Base-by-base conservation (phyloP, 2,329 filamentous ascomycete genomes). In the Cordyceps tenuipes region DNA sequence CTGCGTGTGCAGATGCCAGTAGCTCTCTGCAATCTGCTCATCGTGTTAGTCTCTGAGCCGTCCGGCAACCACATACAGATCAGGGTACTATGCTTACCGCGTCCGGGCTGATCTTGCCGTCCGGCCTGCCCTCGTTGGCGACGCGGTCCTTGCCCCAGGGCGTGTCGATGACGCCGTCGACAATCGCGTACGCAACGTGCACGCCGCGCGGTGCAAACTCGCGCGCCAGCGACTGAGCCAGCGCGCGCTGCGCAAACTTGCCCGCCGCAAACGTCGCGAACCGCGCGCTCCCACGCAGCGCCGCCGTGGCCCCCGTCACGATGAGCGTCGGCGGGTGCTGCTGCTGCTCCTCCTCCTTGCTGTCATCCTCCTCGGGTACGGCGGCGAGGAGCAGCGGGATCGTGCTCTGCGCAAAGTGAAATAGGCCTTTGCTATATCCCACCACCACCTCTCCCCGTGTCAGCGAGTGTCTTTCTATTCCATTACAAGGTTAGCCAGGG, bases 151-250 rank as follows among this genome's bases (percentile, higher is more conserved):
- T 87, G 1, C 85, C 88, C 63, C 82, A 77, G 0, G 89, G 88
- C 58, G 89, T 91, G 71, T 95, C 88, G 71, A 96, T 96, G 1
- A 90, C 81, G 0, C 90, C 91, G 69, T 96, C 91, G 59, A 95
- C 86, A 62, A 96, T 84, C 5, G 87, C 85, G 73, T 95, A 90
- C 0, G 87, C 83, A 1, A 96, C 87, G 71, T 96, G 91, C 1
- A 96, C 82, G 2, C 91, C 91, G 71, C 89, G 79, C 0, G 91
- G 90, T 0, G 88, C 89, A 71, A 94, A 96, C 71, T 96, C 91
- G 60, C 88, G 82, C 0, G 91, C 89, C 29, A 96, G 77, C 39
- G 83, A 88, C 72, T 93, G 90, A 0, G 82, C 80, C 55, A 95
- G 74, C 0, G 87, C 90, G 36, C 91, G 80, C 66, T 88, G 76